Conservation (phyloP, 257 asterid genomes). For the Prunella vulgaris region DNA sequence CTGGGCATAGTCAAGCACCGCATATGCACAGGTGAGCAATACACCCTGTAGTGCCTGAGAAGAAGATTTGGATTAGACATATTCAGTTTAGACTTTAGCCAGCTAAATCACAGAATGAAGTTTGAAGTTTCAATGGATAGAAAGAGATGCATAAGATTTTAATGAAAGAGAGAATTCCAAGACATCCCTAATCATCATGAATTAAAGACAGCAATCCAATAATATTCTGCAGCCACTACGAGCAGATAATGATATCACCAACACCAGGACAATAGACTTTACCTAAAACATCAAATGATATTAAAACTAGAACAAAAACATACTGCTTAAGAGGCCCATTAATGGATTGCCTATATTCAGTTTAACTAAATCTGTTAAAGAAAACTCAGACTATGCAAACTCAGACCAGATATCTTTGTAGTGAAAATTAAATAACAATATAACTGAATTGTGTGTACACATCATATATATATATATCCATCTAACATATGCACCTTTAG, state of each 20-base stretch:
- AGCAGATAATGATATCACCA: neutral
- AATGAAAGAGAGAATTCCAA: too few relatives aligned
- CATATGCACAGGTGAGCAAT: conserved; percentile 67
- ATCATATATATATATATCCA: neutral
- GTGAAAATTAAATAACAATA: neutral
- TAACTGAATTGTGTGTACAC: neutral
- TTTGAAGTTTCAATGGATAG: conserved; percentile 6
- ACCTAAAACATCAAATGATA: neutral
- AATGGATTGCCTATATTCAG: too few relatives aligned
- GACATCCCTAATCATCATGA: neutral
- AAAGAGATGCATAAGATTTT: conserved; percentile 4
- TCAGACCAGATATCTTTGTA: neutral
- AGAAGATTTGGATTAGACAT: conserved; percentile 21
- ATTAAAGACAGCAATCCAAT: conserved; percentile 11
- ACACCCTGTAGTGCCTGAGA: conserved; percentile 83
- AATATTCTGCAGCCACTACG: neutral
- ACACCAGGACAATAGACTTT: neutral
- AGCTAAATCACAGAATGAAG: neutral
- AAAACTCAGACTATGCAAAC: neutral
- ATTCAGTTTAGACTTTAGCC: conserved; percentile 16
- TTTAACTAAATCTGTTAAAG: neutral
- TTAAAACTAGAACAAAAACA: neutral
- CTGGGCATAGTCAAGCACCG: conserved; percentile 97
- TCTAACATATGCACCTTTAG: conserved; percentile 56
- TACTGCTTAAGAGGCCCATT: neutral